Evolutionary conservation across 2,329 filamentous ascomycete species (phyloP), one percentile per base, ranked within the genome.

Genomic region (Ascochyta clinopodiicola): DNA sequence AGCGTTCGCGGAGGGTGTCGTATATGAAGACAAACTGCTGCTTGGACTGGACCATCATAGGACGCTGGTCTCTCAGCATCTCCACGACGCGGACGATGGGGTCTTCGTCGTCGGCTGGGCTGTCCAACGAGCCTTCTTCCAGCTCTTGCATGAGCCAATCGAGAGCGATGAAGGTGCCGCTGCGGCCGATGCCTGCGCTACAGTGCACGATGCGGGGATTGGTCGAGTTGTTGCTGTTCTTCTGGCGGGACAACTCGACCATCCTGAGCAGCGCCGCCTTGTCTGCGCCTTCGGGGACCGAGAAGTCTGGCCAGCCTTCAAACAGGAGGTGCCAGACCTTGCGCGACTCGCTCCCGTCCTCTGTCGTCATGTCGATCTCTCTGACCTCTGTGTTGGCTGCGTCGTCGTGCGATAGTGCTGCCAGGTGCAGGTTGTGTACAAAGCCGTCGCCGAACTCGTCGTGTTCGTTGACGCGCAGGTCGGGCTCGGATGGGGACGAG

Each of bases 151-250:
- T 82, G 24, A 99, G 84, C 75, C 96, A 92, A 76, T 98, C 95
- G n/a, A 99, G 84, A 1, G 92, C 90, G 68, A 99, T 96, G 72
- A 98, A 99, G 0, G 95, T 98, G 31, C 95, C 95, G 7, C 91
- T 96, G 51, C 95, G 87, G 12, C 95, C 95, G 13, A 99, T 94
- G 35, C 95, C 95, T 7, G 95, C 95, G 70, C 91, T 96, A 79
- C 81, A 83, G 55, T 83, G 81, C 2, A 83, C 77, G 57, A 98
- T 88, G 51, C 94, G 88, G 4, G 94, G 91, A 67, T 90, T 92
- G 21, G 57, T 61, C 25, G 68, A 36, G 38, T 73, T 68, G 55
- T 73, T 62, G 21, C 76, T 77, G 60, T 86, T 84, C 71, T 83
- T 84, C 59, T 84, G 79, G 21, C 84, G 81, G 2, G 89, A 91